A percentile compares a stretch with the other conserved stretches of the same genome.
These are phyloP conservation scores for Coemansia sp. DNA, from an alignment of 192 early-diverging fungal genomes.

Conservation along the genomic window DNA sequence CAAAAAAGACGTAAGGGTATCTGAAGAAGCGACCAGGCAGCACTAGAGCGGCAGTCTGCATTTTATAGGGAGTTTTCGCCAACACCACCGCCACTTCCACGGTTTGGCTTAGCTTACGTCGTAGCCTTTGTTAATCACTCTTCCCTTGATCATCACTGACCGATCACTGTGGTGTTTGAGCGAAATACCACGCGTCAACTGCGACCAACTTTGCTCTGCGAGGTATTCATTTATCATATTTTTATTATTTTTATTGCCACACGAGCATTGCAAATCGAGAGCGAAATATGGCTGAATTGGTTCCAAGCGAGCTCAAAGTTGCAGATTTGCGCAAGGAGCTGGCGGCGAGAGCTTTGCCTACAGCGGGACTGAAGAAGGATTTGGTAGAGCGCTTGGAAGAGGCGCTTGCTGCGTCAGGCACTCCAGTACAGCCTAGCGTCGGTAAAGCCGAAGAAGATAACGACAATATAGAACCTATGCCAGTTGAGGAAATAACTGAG, in stretches of 20 bases:
- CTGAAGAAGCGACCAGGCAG: neutral
- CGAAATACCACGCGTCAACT: neutral
- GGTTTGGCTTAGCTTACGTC: too few relatives aligned
- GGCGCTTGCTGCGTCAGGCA: conserved; percentile 29
- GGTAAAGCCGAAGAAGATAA: conserved; percentile 9
- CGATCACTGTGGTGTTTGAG: neutral
- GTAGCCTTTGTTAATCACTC: neutral
- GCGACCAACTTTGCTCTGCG: neutral
- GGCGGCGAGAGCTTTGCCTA: conserved; percentile 54
- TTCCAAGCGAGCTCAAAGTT: conserved; percentile 60
- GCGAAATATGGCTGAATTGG: conserved; percentile 18
- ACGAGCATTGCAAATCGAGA: neutral
- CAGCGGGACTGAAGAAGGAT: conserved; percentile 66
- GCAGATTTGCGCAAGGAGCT: conserved; percentile 63
- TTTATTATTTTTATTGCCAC: neutral
- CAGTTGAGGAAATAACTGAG: conserved; percentile 18
- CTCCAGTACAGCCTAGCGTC: neutral
- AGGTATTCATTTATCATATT: neutral
- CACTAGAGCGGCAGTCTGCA: neutral
- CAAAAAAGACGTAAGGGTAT: neutral
- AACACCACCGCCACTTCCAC: too few relatives aligned
- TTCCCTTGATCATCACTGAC: neutral
- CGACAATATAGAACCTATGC: conserved; percentile 24
- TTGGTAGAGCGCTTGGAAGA: conserved; percentile 62
- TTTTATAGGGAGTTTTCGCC: neutral